phyloP scores from a whole-genome alignment of 306 rosid genomes.

The Elaeagnus macrophylla region DNA sequence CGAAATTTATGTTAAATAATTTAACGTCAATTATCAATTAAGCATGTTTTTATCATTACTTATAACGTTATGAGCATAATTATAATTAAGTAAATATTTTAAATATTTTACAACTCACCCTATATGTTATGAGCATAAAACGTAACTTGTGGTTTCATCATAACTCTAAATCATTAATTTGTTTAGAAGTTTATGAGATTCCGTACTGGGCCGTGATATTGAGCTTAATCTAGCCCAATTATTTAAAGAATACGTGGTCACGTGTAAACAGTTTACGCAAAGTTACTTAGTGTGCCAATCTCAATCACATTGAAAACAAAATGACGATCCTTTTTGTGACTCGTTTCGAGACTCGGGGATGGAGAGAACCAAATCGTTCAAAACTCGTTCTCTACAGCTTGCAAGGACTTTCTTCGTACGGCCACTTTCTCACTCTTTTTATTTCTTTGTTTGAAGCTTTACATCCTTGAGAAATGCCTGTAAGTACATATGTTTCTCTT shows the following conservation, averaged over 20 bases:
- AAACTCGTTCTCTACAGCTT: neutral
- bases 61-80: too few relatives aligned
- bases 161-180: too few relatives aligned
- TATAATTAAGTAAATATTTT: too few relatives aligned
- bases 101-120: too few relatives aligned
- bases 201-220: neutral
- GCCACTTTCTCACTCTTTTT: neutral
- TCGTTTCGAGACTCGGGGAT: neutral
- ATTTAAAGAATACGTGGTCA: neutral
- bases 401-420: neutral
- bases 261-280: neutral
- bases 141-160: neutral
- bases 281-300: neutral
- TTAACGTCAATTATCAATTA: too few relatives aligned
- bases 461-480: constrained; percentile 29
- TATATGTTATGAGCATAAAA: too few relatives aligned
- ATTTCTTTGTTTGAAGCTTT: neutral
- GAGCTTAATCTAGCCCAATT: neutral
- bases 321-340: neutral
- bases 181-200: neutral
- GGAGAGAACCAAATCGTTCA: neutral
- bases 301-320: too few relatives aligned
- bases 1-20: too few relatives aligned
- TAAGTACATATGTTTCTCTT: constrained; percentile 15
- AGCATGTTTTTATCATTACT: too few relatives aligned